A percentile compares a stretch with the other conserved stretches of the same genome.
phyloP scores from a whole-genome alignment of 2,329 filamentous ascomycete species.

The Claviceps fusiformis region DNA sequence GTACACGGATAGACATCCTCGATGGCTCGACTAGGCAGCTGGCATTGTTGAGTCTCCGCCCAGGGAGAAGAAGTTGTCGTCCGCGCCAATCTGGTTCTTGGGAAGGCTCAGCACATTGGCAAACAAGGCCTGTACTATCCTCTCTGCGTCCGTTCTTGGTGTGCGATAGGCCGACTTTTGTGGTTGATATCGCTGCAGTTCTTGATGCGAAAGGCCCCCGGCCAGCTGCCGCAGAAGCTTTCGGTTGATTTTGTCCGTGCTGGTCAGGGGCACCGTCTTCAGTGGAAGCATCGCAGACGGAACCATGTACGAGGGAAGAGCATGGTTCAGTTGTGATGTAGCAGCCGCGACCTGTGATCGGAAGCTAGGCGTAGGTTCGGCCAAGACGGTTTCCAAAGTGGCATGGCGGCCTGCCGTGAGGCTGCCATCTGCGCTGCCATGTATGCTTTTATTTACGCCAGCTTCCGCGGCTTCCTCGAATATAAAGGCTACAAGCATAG shows the following conservation, averaged over 20 bases:
- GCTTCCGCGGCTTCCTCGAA: background rate
- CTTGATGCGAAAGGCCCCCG: background rate
- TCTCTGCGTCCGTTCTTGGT: background rate
- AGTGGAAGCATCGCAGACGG: background rate
- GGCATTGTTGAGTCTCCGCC: slow-evolving; percentile 2
- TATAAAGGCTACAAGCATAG: background rate
- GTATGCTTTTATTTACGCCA: too few relatives aligned
- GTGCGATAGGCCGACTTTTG: background rate
- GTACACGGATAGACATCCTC: background rate
- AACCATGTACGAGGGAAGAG: slow-evolving; percentile 3
- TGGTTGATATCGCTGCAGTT: background rate
- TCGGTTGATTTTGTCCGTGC: background rate
- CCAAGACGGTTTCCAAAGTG: background rate
- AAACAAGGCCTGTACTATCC: background rate
- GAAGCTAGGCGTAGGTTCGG: background rate
- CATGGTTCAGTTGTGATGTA: background rate
- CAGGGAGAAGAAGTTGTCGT: background rate
- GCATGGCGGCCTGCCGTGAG: background rate
- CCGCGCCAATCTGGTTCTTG: background rate
- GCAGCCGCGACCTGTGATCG: background rate
- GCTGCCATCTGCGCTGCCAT: too few relatives aligned
- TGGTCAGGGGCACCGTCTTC: background rate
- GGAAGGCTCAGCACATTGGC: background rate
- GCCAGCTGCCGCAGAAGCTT: background rate
- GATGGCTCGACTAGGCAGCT: background rate